These are phyloP conservation scores for Serendipita sp. DNA, from an alignment of 768 basidiomycete species.

Conservation along the genomic window DNA sequence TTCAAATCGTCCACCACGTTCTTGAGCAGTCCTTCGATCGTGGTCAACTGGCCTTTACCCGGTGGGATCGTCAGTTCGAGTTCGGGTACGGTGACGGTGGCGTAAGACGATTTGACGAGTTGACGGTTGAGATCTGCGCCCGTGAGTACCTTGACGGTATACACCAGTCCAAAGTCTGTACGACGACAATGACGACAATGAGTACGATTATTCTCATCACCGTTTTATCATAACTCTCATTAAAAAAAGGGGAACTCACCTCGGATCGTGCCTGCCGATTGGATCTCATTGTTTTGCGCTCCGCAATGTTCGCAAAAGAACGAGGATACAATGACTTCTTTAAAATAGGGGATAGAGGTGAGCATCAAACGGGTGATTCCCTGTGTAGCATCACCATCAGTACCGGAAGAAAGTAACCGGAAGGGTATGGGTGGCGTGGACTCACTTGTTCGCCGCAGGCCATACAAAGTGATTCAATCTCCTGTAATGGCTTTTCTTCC, in stretches of 20 bases:
- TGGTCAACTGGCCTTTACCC: constrained; percentile 86
- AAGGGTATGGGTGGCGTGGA: constrained; percentile 8
- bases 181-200: background rate
- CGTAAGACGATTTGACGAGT: constrained; percentile 74
- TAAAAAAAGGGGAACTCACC: too few species aligned
- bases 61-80: constrained; percentile 82
- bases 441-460: constrained; percentile 77
- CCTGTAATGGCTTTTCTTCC: constrained; percentile 52
- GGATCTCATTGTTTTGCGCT: constrained; percentile 79
- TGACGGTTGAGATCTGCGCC: constrained; percentile 80
- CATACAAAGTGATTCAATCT: constrained; percentile 90
- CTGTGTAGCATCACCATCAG: too few species aligned
- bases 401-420: too few species aligned
- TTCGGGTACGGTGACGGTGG: constrained; percentile 74
- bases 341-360: constrained; percentile 89
- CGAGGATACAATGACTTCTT: constrained; percentile 89
- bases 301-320: constrained; percentile 95
- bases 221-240: too few species aligned
- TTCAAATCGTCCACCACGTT: constrained; percentile 76
- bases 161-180: constrained; percentile 66
- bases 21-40: constrained; percentile 80
- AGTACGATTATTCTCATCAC: too few species aligned
- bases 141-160: constrained; percentile 62
- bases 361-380: constrained; percentile 78
- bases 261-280: constrained; percentile 74